Evolutionary conservation across 805 yeast species (phyloP).

Genomic region (Grigorovia transvaalensis): DNA sequence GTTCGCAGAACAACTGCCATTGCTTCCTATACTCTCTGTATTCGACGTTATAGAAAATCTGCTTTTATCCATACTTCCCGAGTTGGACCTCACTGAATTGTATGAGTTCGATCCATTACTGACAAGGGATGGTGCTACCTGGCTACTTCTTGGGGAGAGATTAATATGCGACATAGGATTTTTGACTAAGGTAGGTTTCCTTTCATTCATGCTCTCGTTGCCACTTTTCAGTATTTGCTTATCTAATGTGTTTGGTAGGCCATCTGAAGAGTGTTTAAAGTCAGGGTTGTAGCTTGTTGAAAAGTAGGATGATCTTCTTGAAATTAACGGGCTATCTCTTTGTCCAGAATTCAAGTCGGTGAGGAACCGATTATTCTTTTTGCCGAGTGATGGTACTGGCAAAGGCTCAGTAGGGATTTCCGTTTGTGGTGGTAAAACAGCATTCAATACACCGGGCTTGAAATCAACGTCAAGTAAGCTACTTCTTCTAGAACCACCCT

Average conservation of each 20-base stretch:
- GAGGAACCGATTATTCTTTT: constrained; percentile 8
- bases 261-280: constrained; percentile 8
- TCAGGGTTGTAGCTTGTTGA: constrained; percentile 10
- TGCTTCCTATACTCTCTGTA: constrained; percentile 8
- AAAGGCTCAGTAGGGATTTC: constrained; percentile 48
- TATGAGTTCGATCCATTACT: not conserved
- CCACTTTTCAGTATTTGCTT: constrained; percentile 12
- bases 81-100: not conserved
- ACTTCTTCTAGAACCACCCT: constrained; percentile 15
- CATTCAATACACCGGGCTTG: constrained; percentile 15
- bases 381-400: constrained; percentile 28
- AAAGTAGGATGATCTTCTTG: constrained; percentile 14
- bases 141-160: not conserved
- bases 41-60: constrained; percentile 7
- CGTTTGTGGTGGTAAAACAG: constrained; percentile 41
- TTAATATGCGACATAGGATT: not conserved
- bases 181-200: not conserved
- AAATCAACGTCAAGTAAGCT: constrained; percentile 5
- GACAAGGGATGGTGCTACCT: not conserved
- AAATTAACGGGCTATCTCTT: constrained; percentile 21
- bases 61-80: constrained; percentile 2
- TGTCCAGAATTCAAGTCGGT: constrained; percentile 7
- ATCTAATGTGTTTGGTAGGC: constrained; percentile 13
- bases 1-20: constrained; percentile 11
- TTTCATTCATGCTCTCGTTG: not conserved